phyloP scores from a whole-genome alignment of 2,329 filamentous ascomycete genomes.

The Colletotrichum plurivorum region DNA sequence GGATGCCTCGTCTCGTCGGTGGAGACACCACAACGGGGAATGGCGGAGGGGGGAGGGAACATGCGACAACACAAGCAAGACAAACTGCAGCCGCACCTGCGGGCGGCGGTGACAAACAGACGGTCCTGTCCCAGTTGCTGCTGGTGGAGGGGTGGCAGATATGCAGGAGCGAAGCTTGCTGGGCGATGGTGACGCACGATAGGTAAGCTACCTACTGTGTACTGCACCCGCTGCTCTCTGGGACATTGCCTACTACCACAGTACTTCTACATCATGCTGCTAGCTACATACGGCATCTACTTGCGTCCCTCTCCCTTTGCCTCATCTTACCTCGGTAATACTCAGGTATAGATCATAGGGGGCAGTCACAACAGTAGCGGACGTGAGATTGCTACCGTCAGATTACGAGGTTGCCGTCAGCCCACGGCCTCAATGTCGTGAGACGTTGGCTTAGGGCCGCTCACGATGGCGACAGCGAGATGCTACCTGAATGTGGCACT shows the following conservation, averaged over 20 bases:
- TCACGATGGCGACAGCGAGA: slow-evolving; percentile 1
- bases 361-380: no score
- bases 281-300: no score
- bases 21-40: neutral
- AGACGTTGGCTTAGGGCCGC: slow-evolving; percentile 19
- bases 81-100: slow-evolving; percentile 28
- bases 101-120: slow-evolving; percentile 12
- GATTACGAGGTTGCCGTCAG: slow-evolving; percentile 1
- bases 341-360: no score
- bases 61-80: slow-evolving; percentile 24
- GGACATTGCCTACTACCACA: neutral
- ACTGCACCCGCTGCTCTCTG: neutral
- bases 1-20: slow-evolving; percentile 17
- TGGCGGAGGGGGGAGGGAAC: neutral
- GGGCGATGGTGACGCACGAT: slow-evolving; percentile 1
- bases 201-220: no score
- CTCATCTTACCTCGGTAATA: no score
- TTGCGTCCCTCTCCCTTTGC: no score
- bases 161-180: slow-evolving; percentile 29
- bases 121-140: neutral
- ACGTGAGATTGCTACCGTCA: neutral
- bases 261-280: neutral
- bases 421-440: slow-evolving; percentile 10
- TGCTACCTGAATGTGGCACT: slow-evolving; percentile 17
- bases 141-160: neutral